Percentiles rank a stretch among this genome's conserved stretches.
These are phyloP conservation scores for Aspergillus sp. DNA, from an alignment of 2,329 filamentous ascomycete species.

Conservation along the genomic window DNA sequence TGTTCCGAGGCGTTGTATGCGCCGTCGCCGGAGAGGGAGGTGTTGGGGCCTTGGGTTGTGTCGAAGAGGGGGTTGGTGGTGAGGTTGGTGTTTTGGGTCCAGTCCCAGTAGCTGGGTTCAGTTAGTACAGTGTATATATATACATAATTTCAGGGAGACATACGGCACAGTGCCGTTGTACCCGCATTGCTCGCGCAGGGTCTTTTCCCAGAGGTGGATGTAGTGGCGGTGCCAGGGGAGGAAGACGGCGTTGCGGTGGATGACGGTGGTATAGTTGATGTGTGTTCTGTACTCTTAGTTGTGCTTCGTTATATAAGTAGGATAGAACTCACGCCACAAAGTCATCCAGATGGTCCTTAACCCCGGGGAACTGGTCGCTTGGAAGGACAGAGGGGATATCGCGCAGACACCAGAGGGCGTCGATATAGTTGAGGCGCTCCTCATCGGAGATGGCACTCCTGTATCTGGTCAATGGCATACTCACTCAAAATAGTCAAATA, in stretches of 20 bases:
- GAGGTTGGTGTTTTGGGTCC: slow-evolving; percentile 9
- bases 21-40: slow-evolving; percentile 1
- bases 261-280: slow-evolving; percentile 27
- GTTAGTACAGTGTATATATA: not conserved
- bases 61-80: slow-evolving; percentile 12
- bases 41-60: not conserved
- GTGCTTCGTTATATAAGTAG: not conserved
- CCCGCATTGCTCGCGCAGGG: slow-evolving; percentile 16
- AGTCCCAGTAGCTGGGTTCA: slow-evolving; percentile 20
- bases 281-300: slow-evolving; percentile 15
- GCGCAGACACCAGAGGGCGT: not conserved
- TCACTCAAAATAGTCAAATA: too few relatives aligned
- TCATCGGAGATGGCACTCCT: not conserved
- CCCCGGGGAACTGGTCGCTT: not conserved
- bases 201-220: slow-evolving; percentile 13
- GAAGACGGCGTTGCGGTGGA: slow-evolving; percentile 20
- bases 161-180: slow-evolving; percentile 17
- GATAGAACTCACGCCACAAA: not conserved
- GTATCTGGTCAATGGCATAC: not conserved
- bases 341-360: not conserved
- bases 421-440: not conserved
- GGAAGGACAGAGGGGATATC: not conserved
- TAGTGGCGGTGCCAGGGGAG: slow-evolving; percentile 22
- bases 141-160: not conserved
- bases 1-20: not conserved